phyloP scores from a whole-genome alignment of 306 rosid species.

The Dalbergia cultrata region DNA sequence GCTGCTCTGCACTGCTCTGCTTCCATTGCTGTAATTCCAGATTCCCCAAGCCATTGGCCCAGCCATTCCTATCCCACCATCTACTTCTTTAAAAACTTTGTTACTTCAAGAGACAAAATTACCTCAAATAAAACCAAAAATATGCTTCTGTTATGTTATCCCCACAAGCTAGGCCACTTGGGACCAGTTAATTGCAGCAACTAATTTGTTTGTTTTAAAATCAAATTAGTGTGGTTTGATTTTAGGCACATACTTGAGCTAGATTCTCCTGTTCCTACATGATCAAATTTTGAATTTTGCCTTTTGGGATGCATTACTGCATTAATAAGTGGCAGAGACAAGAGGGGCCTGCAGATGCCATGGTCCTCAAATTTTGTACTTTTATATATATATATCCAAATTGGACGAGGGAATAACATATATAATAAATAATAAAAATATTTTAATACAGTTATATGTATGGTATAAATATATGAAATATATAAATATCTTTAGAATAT shows the following conservation, averaged over 20 bases:
- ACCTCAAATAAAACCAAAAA: neutral
- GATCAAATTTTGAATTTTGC: neutral
- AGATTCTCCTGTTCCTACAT: neutral
- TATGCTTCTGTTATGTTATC: no score
- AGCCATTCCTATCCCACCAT: neutral
- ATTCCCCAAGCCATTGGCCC: conserved; percentile 2
- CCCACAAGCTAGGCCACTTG: neutral
- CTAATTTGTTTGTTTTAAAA: neutral
- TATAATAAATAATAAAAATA: no score
- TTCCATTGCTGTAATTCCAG: neutral
- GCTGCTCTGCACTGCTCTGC: neutral
- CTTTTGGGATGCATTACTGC: neutral
- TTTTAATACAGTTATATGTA: no score
- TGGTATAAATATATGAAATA: no score
- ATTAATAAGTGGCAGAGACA: no score
- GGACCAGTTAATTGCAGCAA: neutral
- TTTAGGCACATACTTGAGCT: neutral
- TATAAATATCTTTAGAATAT: no score
- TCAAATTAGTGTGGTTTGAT: neutral
- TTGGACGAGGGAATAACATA: no score
- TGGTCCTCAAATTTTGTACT: no score
- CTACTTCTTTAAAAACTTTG: neutral
- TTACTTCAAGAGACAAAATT: neutral
- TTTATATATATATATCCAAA: no score
- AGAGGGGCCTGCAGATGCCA: no score